Evolutionary conservation across 805 yeast genomes (phyloP).

Genomic region (Kodamaea hsintzibuensis): DNA sequence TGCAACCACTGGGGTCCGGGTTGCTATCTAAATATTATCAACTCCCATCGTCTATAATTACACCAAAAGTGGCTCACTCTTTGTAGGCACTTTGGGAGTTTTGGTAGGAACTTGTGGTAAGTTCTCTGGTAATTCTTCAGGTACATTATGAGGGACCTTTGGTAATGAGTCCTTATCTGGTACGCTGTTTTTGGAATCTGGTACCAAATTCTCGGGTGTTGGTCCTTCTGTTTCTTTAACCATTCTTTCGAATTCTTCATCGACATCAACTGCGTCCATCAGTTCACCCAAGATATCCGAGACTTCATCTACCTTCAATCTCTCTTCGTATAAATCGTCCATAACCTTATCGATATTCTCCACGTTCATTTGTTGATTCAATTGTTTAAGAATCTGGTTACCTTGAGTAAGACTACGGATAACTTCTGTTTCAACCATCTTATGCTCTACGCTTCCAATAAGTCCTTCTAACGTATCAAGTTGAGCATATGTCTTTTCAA

Average conservation of each 20-base stretch:
- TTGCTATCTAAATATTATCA: not conserved
- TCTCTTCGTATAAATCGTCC: slow-evolving; percentile 84
- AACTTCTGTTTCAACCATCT: slow-evolving; percentile 84
- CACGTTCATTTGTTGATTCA: slow-evolving; percentile 76
- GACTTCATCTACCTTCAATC: slow-evolving; percentile 74
- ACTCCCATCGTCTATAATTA: not conserved
- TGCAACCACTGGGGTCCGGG: no score
- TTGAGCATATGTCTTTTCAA: slow-evolving; percentile 73
- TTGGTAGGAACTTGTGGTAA: not conserved
- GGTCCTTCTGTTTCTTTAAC: slow-evolving; percentile 40
- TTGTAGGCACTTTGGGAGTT: not conserved
- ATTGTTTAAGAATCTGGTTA: slow-evolving; percentile 66
- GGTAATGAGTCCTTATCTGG: slow-evolving; percentile 15
- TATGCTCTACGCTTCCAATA: slow-evolving; percentile 82
- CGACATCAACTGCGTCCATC: slow-evolving; percentile 62
- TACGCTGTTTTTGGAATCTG: not conserved
- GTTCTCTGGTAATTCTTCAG: slow-evolving; percentile 11
- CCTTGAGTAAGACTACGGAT: slow-evolving; percentile 80
- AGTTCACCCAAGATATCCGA: slow-evolving; percentile 52
- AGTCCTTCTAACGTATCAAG: slow-evolving; percentile 76
- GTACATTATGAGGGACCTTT: slow-evolving; percentile 26
- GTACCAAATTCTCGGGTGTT: slow-evolving; percentile 8
- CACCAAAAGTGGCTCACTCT: not conserved
- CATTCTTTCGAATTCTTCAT: slow-evolving; percentile 56
- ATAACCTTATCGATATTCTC: slow-evolving; percentile 78